A percentile compares a stretch with the other conserved stretches of the same genome.
These are phyloP conservation scores for Phoma sp. DNA, from an alignment of 2,329 filamentous ascomycete genomes.

Conservation along the genomic window DNA sequence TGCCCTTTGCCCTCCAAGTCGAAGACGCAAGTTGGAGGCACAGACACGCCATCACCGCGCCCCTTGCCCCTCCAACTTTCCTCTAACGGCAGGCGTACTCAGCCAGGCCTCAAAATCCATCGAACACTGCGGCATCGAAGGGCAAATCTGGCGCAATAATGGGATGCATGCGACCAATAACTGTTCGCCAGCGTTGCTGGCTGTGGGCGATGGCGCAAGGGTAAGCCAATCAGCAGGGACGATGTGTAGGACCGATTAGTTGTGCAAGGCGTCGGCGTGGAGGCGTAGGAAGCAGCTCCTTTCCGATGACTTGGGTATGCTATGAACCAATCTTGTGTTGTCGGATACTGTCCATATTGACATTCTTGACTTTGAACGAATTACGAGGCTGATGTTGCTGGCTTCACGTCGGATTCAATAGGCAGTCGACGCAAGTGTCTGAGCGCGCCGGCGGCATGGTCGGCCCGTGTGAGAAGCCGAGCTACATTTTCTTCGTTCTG, in stretches of 20 bases:
- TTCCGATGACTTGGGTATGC: not conserved
- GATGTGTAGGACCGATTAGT: conserved; percentile 21
- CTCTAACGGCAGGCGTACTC: conserved; percentile 16
- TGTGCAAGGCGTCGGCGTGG: conserved; percentile 10
- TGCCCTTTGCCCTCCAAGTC: not conserved
- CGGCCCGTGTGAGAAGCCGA: conserved; percentile 7
- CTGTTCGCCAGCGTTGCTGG: not conserved
- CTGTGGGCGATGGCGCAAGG: conserved; percentile 4
- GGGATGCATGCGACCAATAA: conserved; percentile 5
- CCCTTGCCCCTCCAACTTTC: conserved; percentile 6
- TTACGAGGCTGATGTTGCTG: not conserved
- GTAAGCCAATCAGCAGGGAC: conserved; percentile 7
- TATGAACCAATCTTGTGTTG: too few species aligned
- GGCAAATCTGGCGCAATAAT: conserved; percentile 12
- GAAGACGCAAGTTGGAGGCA: conserved; percentile 9
- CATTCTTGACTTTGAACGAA: too few species aligned
- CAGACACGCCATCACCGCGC: conserved; percentile 7
- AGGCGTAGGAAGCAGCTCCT: not conserved
- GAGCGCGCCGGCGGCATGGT: conserved; percentile 3
- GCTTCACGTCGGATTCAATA: not conserved
- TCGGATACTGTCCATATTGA: too few species aligned
- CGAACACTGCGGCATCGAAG: conserved; percentile 11
- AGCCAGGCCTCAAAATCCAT: conserved; percentile 7
- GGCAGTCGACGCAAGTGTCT: not conserved
- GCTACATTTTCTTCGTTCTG: conserved; percentile 14